Evolutionary conservation across 768 basidiomycete species (phyloP).

Genomic region (Auricularia heimuer): DNA sequence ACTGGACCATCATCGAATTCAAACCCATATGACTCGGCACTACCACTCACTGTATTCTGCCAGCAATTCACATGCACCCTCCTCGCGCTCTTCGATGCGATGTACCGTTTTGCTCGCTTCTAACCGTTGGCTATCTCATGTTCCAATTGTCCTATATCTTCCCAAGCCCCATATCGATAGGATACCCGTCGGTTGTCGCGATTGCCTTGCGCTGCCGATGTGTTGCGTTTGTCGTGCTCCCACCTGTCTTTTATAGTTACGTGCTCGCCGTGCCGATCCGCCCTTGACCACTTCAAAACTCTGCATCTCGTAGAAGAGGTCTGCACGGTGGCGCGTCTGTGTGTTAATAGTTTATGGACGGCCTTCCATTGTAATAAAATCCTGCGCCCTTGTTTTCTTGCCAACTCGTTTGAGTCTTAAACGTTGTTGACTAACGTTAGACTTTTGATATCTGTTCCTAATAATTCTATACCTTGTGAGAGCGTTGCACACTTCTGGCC

Average conservation of each 20-base stretch:
- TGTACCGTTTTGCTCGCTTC: slow-evolving; percentile 2
- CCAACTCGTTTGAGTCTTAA: too few species aligned
- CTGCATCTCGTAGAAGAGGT: not conserved
- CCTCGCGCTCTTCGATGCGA: not conserved
- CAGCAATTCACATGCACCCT: not conserved
- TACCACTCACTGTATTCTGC: slow-evolving; percentile 1
- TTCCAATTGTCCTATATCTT: not conserved
- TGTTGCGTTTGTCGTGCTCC: not conserved
- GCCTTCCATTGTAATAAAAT: slow-evolving; percentile 2
- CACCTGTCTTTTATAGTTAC: slow-evolving; percentile 1
- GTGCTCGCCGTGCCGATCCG: not conserved
- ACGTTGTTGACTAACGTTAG: too few species aligned
- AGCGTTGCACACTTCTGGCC: too few species aligned
- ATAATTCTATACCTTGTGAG: too few species aligned
- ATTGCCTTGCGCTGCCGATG: not conserved
- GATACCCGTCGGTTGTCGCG: not conserved
- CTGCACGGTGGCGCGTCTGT: not conserved
- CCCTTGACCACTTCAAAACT: not conserved
- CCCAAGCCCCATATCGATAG: slow-evolving; percentile 2
- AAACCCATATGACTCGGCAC: not conserved
- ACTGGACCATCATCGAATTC: not conserved
- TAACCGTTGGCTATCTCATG: not conserved
- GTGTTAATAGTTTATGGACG: not conserved
- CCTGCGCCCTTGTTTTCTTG: not conserved
- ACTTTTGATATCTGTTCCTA: too few species aligned